phyloP scores from a whole-genome alignment of 148 eudicot species.

The Camellia sinensis region DNA sequence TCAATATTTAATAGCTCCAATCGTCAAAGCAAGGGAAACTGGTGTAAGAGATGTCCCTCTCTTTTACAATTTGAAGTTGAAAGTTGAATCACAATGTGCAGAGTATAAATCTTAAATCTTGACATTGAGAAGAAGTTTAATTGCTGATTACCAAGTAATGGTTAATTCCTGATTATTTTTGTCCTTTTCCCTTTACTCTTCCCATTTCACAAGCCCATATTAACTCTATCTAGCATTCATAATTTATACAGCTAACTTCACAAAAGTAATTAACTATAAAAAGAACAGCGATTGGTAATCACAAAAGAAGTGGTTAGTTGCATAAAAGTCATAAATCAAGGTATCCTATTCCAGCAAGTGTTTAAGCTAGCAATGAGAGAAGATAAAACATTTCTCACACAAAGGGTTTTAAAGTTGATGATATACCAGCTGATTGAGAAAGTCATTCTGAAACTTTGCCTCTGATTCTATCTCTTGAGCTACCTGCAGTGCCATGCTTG shows the following conservation, averaged over 20 bases:
- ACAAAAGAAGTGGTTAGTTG: neutral
- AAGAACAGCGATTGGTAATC: neutral
- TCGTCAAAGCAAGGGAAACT: neutral
- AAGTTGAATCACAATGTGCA: slow-evolving; percentile 5
- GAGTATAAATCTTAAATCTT: neutral
- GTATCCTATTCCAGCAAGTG: neutral
- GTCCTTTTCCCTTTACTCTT: neutral
- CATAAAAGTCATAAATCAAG: neutral
- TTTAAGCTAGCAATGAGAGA: neutral
- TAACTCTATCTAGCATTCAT: neutral
- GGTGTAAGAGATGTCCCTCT: neutral
- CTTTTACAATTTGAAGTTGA: neutral
- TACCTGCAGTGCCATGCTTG: slow-evolving; percentile 47
- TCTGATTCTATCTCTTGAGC: slow-evolving; percentile 80
- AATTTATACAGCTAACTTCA: neutral
- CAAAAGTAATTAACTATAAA: neutral
- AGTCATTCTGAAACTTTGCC: slow-evolving; percentile 75
- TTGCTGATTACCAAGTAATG: neutral
- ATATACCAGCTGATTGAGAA: slow-evolving; percentile 78
- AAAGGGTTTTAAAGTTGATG: neutral
- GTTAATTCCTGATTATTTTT: neutral
- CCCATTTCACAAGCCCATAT: neutral
- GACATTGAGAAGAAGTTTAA: neutral
- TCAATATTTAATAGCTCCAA: neutral
- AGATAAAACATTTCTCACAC: neutral